phyloP scores from a whole-genome alignment of 805 yeast species.

The Wickerhamia fluorescens region DNA sequence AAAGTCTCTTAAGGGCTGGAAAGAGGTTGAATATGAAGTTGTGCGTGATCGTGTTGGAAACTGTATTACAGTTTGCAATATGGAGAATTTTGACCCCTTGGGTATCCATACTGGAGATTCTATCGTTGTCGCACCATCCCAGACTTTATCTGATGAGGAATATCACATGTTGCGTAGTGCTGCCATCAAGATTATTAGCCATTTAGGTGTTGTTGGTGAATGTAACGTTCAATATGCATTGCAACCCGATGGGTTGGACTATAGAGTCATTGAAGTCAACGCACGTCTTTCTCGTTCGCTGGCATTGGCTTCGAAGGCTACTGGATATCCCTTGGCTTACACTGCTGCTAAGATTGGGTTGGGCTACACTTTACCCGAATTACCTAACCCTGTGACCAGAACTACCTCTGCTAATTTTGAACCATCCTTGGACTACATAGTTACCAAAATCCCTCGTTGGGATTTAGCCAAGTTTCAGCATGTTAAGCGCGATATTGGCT shows the following conservation, averaged over 20 bases:
- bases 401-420: conserved; percentile 95
- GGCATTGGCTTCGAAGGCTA: conserved; percentile 96
- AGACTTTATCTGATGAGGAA: conserved; percentile 93
- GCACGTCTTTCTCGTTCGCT: conserved; percentile 96
- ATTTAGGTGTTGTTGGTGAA: conserved; percentile 97
- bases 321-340: conserved; percentile 97
- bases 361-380: conserved; percentile 89
- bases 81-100: conserved; percentile 98
- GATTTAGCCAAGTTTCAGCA: conserved; percentile 93
- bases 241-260: conserved; percentile 92
- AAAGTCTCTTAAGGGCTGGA: conserved; percentile 97
- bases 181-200: conserved; percentile 95
- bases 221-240: conserved; percentile 97
- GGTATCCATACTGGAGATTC: conserved; percentile 99
- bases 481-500: conserved; percentile 88
- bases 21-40: conserved; percentile 97
- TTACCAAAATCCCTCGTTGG: conserved; percentile 98
- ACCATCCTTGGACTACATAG: conserved; percentile 94
- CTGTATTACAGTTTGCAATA: conserved; percentile 97
- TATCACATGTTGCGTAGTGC: conserved; percentile 97
- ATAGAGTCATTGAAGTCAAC: conserved; percentile 94
- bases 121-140: conserved; percentile 97
- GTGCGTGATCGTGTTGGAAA: conserved; percentile 94
- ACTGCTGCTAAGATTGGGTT: conserved; percentile 97
- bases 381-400: conserved; percentile 94